phyloP scores from a whole-genome alignment of 495 filamentous ascomycete genomes.

The Aspergillus sclerotioniger region DNA sequence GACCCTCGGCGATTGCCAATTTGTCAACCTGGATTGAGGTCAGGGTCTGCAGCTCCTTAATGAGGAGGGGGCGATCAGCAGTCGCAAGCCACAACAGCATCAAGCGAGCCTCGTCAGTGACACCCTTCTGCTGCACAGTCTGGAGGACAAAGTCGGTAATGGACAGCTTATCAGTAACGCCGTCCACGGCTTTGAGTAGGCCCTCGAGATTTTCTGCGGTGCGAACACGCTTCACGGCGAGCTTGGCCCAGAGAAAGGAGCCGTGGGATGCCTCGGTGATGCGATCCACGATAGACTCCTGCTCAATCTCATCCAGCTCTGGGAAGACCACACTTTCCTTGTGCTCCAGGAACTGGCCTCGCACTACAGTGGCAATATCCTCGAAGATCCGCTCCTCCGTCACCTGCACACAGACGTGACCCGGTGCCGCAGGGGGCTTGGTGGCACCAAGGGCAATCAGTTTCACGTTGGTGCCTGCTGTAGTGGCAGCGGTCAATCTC shows the following conservation, averaged over 20 bases:
- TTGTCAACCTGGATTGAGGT: conserved; percentile 33
- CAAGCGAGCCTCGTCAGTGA: conserved; percentile 29
- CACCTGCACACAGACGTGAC: conserved; percentile 14
- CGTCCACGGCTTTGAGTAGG: conserved; percentile 29
- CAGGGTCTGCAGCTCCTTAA: conserved; percentile 30
- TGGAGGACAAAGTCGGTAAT: conserved; percentile 31
- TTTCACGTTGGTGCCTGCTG: conserved; percentile 27
- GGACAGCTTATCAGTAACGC: conserved; percentile 25
- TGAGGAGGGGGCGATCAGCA: conserved; percentile 30
- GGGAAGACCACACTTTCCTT: conserved; percentile 9
- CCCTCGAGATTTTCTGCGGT: conserved; percentile 23
- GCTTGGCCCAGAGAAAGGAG: conserved; percentile 44
- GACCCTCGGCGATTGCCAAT: conserved; percentile 24
- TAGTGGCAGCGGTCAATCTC: conserved; percentile 23
- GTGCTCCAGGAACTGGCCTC: conserved; percentile 11
- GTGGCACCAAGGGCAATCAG: conserved; percentile 36
- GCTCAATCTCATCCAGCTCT: conserved; percentile 13
- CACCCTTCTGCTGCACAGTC: conserved; percentile 17
- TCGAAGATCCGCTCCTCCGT: conserved; percentile 26
- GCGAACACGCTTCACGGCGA: conserved; percentile 32
- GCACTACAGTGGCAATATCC: conserved; percentile 24
- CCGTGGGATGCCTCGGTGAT: conserved; percentile 33
- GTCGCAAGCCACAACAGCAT: conserved; percentile 42
- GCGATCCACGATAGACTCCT: conserved; percentile 30
- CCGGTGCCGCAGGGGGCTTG: conserved; percentile 18